Evolutionary conservation across 179 eudicot genomes (phyloP), one percentile per base, ranked within the genome.

Genomic region (Beta macrorhiza): DNA sequence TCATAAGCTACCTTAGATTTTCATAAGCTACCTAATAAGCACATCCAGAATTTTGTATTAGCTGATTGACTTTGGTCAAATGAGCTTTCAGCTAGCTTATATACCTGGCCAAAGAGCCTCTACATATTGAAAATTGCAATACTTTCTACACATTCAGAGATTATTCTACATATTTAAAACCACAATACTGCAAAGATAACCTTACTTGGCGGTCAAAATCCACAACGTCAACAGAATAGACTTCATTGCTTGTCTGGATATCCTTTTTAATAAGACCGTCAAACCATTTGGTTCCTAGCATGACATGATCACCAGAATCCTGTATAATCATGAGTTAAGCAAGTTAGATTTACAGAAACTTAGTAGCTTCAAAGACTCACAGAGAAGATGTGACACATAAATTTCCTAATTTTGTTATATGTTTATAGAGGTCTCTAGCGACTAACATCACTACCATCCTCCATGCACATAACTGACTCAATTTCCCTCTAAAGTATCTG

Each of bases 141-240:
- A 37, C 42, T 37, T 37, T 2, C 42, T 37, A 37, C 42, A 37
- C 42, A 37, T 37, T 37, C 42, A 37, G 42, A 37, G 42, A 37
- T 37, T 37, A 37, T 37, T 37, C 42, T 37, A 37, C 42, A 37
- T 37, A 37, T 3, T 37, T 61, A 45, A 56, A 82, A 19, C 57
- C 32, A 15, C 44, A 5, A 52, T 37, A 55, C 32, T 19, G 16
- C 19, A 49, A 17, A 52, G 22, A 67, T 57, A 13, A 86, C 78
- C 82, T 82, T 79, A 95, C 98, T 93, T 92, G 97, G 74, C 97
- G 95, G 76, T 95, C 97, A 82, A 93, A 95, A 69, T 91, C 97
- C 63, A 93, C 89, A 52, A 80, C 88, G 25, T 86, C 86, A 80
- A 92, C 78, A 17, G 98, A 93, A 86, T 93, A 95, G 49, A 93